Percentiles rank a stretch among this genome's conserved stretches.
Conservation (phyloP, 352 stramenopile genomes). For the Pythium monospermum region DNA sequence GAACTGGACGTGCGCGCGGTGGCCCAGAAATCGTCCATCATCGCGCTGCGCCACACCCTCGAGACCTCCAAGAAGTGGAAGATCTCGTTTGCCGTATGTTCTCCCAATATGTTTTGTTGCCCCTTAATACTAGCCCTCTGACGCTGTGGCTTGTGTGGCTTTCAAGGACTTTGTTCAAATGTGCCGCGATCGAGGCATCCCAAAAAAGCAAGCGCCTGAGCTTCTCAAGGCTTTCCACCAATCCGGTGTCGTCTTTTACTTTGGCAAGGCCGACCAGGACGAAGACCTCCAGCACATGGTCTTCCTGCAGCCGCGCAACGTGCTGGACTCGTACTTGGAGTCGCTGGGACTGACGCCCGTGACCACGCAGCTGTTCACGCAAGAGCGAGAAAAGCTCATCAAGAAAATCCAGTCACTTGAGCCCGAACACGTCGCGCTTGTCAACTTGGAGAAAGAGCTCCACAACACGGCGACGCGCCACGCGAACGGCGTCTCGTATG, state of each 20-base stretch:
- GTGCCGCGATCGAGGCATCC: slow-evolving; percentile 68
- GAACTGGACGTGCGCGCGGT: slow-evolving; percentile 77
- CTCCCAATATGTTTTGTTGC: too few species aligned
- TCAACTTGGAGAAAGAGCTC: slow-evolving; percentile 59
- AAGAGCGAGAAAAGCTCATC: slow-evolving; percentile 58
- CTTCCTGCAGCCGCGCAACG: slow-evolving; percentile 75
- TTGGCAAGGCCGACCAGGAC: slow-evolving; percentile 58
- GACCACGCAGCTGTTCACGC: slow-evolving; percentile 59
- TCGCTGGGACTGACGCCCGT: slow-evolving; percentile 68
- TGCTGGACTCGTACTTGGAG: slow-evolving; percentile 74
- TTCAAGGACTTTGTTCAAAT: slow-evolving; percentile 64
- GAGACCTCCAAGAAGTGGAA: slow-evolving; percentile 78
- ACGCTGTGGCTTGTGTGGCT: too few species aligned
- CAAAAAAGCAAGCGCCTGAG: slow-evolving; percentile 77
- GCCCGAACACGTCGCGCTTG: slow-evolving; percentile 59
- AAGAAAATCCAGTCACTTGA: slow-evolving; percentile 64
- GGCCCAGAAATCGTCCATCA: slow-evolving; percentile 74
- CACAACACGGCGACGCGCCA: slow-evolving; percentile 54
- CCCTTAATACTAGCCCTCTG: too few species aligned
- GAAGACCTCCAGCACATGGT: slow-evolving; percentile 70
- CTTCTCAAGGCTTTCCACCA: slow-evolving; percentile 77
- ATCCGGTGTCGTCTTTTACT: slow-evolving; percentile 72
- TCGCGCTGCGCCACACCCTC: slow-evolving; percentile 65
- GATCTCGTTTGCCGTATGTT: slow-evolving; percentile 50
- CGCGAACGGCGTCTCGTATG: slow-evolving; percentile 48